Conservation (phyloP, 805 yeast species). For the Candida sithepensis region DNA sequence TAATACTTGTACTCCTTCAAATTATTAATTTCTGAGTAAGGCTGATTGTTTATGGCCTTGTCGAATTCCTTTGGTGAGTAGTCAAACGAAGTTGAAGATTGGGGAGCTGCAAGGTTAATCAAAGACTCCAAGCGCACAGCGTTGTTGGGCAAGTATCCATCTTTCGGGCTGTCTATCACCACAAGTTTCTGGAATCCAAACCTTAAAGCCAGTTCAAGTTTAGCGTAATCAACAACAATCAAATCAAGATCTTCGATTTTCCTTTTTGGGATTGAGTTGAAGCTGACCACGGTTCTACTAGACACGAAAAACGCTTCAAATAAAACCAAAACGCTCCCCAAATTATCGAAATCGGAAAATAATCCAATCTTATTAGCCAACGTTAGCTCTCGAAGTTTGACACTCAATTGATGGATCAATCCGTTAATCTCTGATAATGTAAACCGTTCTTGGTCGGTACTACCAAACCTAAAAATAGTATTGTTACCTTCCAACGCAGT, state of each 20-base stretch:
- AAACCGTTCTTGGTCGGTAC: slow-evolving; percentile 20
- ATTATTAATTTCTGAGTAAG: slow-evolving; percentile 24
- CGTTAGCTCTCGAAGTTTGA: slow-evolving; percentile 25
- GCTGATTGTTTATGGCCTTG: slow-evolving; percentile 24
- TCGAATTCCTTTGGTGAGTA: slow-evolving; percentile 23
- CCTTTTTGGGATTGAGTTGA: slow-evolving; percentile 41
- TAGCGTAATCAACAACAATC: slow-evolving; percentile 17
- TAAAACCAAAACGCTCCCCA: slow-evolving; percentile 21
- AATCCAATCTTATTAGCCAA: slow-evolving; percentile 22
- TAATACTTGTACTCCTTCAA: slow-evolving; percentile 24
- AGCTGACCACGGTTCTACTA: slow-evolving; percentile 36
- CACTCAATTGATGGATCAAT: slow-evolving; percentile 26
- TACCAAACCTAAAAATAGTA: slow-evolving; percentile 25
- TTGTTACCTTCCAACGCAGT: slow-evolving; percentile 31
- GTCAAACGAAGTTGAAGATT: slow-evolving; percentile 1
- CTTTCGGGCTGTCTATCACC: slow-evolving; percentile 22
- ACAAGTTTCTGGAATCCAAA: slow-evolving; percentile 26
- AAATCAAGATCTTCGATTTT: slow-evolving; percentile 37
- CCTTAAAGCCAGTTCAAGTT: slow-evolving; percentile 6
- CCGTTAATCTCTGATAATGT: slow-evolving; percentile 31
- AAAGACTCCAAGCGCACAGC: slow-evolving; percentile 24
- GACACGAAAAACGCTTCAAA: slow-evolving; percentile 32
- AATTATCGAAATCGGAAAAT: slow-evolving; percentile 15
- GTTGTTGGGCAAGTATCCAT: slow-evolving; percentile 24
- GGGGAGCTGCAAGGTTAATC: slow-evolving; percentile 9